These are phyloP conservation scores for Pseudogymnoascus sp. DNA, from an alignment of 2,329 filamentous ascomycete species.

Conservation along the genomic window DNA sequence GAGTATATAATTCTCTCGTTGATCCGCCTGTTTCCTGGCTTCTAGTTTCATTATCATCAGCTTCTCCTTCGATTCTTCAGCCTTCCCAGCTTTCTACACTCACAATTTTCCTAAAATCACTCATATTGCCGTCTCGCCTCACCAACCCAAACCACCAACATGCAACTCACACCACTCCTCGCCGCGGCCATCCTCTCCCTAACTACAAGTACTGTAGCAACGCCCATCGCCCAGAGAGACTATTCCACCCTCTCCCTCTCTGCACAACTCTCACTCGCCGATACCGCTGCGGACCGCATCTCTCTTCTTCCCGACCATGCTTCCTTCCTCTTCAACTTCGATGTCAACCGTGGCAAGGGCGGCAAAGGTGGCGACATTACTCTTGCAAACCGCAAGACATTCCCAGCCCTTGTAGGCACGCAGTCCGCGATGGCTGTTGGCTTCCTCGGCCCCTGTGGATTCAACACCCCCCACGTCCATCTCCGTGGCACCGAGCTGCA, in stretches of 20 bases:
- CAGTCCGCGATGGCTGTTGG: slow-evolving; percentile 43
- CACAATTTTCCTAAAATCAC: slow-evolving; percentile 10
- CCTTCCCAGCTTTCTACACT: neutral
- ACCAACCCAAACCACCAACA: slow-evolving; percentile 22
- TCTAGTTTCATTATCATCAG: slow-evolving; percentile 1
- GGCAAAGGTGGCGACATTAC: slow-evolving; percentile 42
- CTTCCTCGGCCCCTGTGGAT: slow-evolving; percentile 43
- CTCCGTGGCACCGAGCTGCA: slow-evolving; percentile 46
- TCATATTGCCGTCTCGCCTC: neutral
- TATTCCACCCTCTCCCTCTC: slow-evolving; percentile 14
- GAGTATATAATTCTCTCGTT: neutral
- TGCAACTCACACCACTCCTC: slow-evolving; percentile 30
- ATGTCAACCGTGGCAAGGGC: slow-evolving; percentile 27
- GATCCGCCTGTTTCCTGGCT: neutral
- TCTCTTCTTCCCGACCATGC: slow-evolving; percentile 35
- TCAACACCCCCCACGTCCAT: slow-evolving; percentile 50
- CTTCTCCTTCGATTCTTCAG: neutral
- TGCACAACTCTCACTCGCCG: slow-evolving; percentile 22
- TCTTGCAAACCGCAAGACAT: slow-evolving; percentile 46
- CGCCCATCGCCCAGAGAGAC: slow-evolving; percentile 19
- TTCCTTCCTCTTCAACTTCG: slow-evolving; percentile 44
- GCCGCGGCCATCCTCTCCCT: slow-evolving; percentile 34
- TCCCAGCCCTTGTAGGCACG: slow-evolving; percentile 47
- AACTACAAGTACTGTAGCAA: slow-evolving; percentile 26
- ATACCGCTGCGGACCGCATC: slow-evolving; percentile 36